Evolutionary conservation across 345 rosid species (phyloP).

Genomic region (Odontarrhena argentea): DNA sequence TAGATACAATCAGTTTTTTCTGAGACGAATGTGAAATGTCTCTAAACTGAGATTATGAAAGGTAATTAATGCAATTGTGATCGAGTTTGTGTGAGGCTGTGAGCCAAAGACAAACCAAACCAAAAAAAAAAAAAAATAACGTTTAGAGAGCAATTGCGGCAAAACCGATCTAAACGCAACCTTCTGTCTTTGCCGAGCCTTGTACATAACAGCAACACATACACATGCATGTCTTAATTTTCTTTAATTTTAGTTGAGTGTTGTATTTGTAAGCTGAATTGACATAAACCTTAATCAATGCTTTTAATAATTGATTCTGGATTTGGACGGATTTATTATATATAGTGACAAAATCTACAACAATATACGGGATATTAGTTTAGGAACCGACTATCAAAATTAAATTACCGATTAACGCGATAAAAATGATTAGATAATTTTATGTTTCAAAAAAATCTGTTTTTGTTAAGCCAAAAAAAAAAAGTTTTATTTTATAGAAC

Average conservation of each 20-base stretch:
- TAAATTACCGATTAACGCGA: too few species aligned
- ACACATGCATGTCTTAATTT: conserved; percentile 7
- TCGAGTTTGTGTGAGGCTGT: too few species aligned
- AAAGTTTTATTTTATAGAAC: too few species aligned
- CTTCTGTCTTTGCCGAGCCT: conserved; percentile 35
- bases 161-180: conserved; percentile 35
- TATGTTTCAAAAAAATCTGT: too few species aligned
- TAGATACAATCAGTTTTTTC: too few species aligned
- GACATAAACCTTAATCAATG: conserved; percentile 31
- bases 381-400: background rate
- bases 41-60: too few species aligned
- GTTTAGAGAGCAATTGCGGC: conserved; percentile 13
- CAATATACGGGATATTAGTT: background rate
- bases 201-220: conserved; percentile 38
- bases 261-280: conserved; percentile 18
- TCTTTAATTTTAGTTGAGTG: conserved; percentile 26
- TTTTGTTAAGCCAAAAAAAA: too few species aligned
- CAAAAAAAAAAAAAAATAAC: background rate
- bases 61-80: too few species aligned
- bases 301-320: background rate
- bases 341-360: conserved; percentile 2
- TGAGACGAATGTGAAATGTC: too few species aligned
- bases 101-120: too few species aligned
- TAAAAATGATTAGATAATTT: too few species aligned
- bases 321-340: conserved; percentile 7